A percentile compares a stretch with the other conserved stretches of the same genome.
Evolutionary conservation across 768 basidiomycete genomes (phyloP).

Genomic region (Suillus cothurnatus): DNA sequence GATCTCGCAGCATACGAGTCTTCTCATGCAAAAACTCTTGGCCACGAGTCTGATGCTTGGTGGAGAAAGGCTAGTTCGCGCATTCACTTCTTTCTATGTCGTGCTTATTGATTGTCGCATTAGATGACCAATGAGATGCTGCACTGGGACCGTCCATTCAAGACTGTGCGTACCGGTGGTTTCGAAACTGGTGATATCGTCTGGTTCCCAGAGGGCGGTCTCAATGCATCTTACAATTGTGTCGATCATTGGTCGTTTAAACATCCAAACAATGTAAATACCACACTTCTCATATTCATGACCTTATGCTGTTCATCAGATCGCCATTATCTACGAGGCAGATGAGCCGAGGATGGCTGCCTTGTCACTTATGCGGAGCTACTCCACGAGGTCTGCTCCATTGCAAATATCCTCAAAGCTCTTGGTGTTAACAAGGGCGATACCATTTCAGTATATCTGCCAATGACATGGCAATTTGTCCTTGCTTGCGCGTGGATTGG

Average conservation of each 20-base stretch:
- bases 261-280: slow-evolving; percentile 72
- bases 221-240: slow-evolving; percentile 96
- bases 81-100: neutral
- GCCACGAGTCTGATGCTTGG: slow-evolving; percentile 79
- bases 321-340: slow-evolving; percentile 97
- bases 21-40: slow-evolving; percentile 72
- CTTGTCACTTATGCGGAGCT: slow-evolving; percentile 83
- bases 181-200: slow-evolving; percentile 86
- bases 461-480: slow-evolving; percentile 98
- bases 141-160: slow-evolving; percentile 89
- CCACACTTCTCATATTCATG: neutral
- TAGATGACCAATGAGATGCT: slow-evolving; percentile 75
- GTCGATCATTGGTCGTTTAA: slow-evolving; percentile 96
- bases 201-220: slow-evolving; percentile 95
- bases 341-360: slow-evolving; percentile 84
- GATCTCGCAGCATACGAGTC: slow-evolving; percentile 71
- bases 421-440: slow-evolving; percentile 96
- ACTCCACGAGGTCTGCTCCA: slow-evolving; percentile 81
- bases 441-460: slow-evolving; percentile 89
- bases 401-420: slow-evolving; percentile 90
- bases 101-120: neutral
- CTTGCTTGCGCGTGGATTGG: slow-evolving; percentile 97
- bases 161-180: slow-evolving; percentile 78
- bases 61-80: slow-evolving; percentile 73
- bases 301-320: slow-evolving; percentile 42